These are phyloP conservation scores for Fusarium floridanum DNA, from an alignment of 2,329 filamentous ascomycete genomes.

Conservation along the genomic window DNA sequence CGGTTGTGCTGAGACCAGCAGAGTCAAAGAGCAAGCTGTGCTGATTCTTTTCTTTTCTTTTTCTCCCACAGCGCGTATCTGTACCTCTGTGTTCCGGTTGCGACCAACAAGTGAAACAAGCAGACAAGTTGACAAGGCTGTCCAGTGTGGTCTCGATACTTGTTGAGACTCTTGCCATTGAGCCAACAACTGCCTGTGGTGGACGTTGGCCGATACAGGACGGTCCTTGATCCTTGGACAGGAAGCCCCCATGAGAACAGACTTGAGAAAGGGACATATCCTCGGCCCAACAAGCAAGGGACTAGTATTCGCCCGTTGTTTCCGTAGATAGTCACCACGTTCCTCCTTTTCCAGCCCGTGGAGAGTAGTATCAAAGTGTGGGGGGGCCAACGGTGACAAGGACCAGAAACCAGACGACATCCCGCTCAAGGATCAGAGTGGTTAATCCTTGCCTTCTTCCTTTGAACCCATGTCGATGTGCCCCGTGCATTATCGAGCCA, in stretches of 20 bases:
- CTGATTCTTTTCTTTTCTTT: slow-evolving; percentile 5
- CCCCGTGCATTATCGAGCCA: slow-evolving; percentile 36
- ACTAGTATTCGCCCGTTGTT: background rate
- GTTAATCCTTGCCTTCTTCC: slow-evolving; percentile 15
- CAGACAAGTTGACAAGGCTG: background rate
- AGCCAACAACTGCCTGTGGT: background rate
- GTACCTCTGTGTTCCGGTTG: slow-evolving; percentile 4
- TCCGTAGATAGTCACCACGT: background rate
- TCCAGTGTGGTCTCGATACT: background rate
- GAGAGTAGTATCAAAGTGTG: slow-evolving; percentile 23
- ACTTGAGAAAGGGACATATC: background rate
- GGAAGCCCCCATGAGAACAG: background rate
- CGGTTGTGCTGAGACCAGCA: background rate
- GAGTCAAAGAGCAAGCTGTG: background rate
- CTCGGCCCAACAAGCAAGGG: background rate
- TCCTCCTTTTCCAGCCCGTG: slow-evolving; percentile 14
- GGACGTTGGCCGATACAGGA: background rate
- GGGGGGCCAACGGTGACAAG: slow-evolving; percentile 6
- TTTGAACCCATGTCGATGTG: slow-evolving; percentile 21
- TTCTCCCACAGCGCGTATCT: slow-evolving; percentile 6
- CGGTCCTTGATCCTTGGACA: background rate
- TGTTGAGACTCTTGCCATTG: background rate
- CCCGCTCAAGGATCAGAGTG: background rate
- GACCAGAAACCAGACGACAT: slow-evolving; percentile 6
- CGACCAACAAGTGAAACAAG: slow-evolving; percentile 1